These are phyloP conservation scores for Candida albicans DNA, from an alignment of 1,139 yeast species.

Conservation along the genomic window DNA sequence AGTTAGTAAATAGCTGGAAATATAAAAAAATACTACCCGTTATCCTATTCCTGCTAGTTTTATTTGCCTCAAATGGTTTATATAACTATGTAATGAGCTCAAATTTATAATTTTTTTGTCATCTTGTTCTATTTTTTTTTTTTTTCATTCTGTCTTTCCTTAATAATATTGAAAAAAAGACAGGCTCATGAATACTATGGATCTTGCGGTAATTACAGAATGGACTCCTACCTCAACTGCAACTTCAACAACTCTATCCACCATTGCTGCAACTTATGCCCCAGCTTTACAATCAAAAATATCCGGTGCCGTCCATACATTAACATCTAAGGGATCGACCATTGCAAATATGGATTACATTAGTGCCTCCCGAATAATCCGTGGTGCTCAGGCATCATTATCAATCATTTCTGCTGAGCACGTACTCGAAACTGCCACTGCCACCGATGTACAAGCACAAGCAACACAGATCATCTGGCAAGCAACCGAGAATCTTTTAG, in stretches of 20 bases:
- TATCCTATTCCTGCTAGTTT: too few species aligned
- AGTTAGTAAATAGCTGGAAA: too few species aligned
- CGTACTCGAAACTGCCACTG: constrained; percentile 44
- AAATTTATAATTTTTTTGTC: too few species aligned
- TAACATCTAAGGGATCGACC: constrained; percentile 19
- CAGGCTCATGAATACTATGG: not conserved
- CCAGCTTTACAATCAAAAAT: constrained; percentile 18
- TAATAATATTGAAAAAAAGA: too few species aligned
- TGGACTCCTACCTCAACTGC: constrained; percentile 15
- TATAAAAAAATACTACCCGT: too few species aligned
- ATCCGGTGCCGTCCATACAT: constrained; percentile 11
- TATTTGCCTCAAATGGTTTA: too few species aligned
- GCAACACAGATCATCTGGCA: constrained; percentile 35
- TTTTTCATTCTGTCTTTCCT: too few species aligned
- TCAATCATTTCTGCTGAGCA: constrained; percentile 34
- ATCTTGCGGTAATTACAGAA: constrained; percentile 7
- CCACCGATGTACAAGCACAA: constrained; percentile 20
- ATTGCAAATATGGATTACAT: constrained; percentile 14
- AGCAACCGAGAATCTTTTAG: constrained; percentile 34
- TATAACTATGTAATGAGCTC: too few species aligned
- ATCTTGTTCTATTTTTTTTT: too few species aligned
- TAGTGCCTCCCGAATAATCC: constrained; percentile 23
- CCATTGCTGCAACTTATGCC: constrained; percentile 19
- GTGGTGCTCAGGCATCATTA: constrained; percentile 43
- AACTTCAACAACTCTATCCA: constrained; percentile 11